Base-by-base conservation (phyloP, 2,329 filamentous ascomycete genomes). In the Verticillium zaregamsianum region DNA sequence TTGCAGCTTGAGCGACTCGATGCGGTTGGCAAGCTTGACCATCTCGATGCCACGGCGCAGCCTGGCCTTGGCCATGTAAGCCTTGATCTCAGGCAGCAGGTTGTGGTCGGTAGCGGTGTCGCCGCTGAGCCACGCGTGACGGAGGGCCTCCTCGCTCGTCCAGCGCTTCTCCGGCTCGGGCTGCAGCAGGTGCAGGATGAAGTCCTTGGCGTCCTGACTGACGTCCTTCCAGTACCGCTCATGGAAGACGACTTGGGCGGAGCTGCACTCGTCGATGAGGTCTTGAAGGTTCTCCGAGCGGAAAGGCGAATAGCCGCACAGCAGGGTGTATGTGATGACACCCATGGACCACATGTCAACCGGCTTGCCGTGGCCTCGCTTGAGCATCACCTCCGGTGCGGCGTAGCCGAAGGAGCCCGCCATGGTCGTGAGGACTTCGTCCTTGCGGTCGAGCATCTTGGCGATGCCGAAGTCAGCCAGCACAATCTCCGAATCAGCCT, bases 281-380 rank as follows among this genome's bases (percentile, higher is more conserved):
- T 98, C 95, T 67, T 90, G 86, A 57, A 99, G 82, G 71, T 91
- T 97, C 80, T 99, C 95, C 65, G 93, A 95, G 68, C 95, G 89
- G 86, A 99, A 99, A 23, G 95, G 95, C 55, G 94, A 97, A 81
- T 99, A 99, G 68, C 95, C 95, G 74, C 96, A 99, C 59, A 99
- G 90, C 32, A 99, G 84, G 17, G 95, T 99, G 79, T 99, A 99
- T 52, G 95, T 98, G 71, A 99, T 99, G 71, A 99, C 95, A 65
- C 95, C 95, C 78, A 99, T 85, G 3, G 95, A 98, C 95, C 95
- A 99, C 92, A 99, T 97, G 74, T 99, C 95, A 37, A 98, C 95
- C 5, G 95, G 92, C 78, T 98, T 99, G 74, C 95, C 95, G 74
- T 99, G 96, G 23, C 95, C 95, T 72, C 92, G 89, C 82, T 97